Evolutionary conservation across 2,329 filamentous ascomycete species (phyloP).

Genomic region (Aureobasidium leucospermi): DNA sequence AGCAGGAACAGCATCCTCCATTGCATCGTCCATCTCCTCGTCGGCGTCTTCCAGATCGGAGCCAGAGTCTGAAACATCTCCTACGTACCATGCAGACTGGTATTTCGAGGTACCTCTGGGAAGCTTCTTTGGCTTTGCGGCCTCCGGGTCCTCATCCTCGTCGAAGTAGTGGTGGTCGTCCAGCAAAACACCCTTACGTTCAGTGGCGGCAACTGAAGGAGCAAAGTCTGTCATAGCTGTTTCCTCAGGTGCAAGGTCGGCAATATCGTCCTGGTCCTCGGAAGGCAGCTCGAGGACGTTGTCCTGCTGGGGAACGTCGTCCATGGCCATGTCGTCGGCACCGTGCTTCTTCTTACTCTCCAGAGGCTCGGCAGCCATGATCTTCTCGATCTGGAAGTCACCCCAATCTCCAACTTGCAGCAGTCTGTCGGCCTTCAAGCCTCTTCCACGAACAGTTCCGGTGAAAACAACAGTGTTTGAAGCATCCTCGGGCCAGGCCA

Average conservation of each 20-base stretch:
- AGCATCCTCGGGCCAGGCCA: slow-evolving; percentile 58
- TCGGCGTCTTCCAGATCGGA: slow-evolving; percentile 68
- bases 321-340: slow-evolving; percentile 60
- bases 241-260: slow-evolving; percentile 80
- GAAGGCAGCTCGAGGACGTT: slow-evolving; percentile 63
- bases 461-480: slow-evolving; percentile 48
- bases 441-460: slow-evolving; percentile 77
- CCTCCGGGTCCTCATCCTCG: slow-evolving; percentile 57
- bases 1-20: slow-evolving; percentile 56
- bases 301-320: slow-evolving; percentile 47
- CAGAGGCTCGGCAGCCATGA: slow-evolving; percentile 65
- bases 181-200: slow-evolving; percentile 75
- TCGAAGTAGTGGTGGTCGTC: slow-evolving; percentile 98
- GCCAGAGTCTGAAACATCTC: slow-evolving; percentile 72
- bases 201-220: slow-evolving; percentile 41
- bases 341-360: slow-evolving; percentile 44
- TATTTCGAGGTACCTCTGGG: slow-evolving; percentile 90
- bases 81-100: slow-evolving; percentile 89
- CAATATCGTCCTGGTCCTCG: slow-evolving; percentile 74
- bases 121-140: slow-evolving; percentile 61
- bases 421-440: slow-evolving; percentile 81
- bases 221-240: slow-evolving; percentile 58
- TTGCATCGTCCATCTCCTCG: slow-evolving; percentile 50
- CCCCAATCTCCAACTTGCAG: slow-evolving; percentile 93
- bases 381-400: slow-evolving; percentile 84